phyloP scores from a whole-genome alignment of 2,329 filamentous ascomycete species.

The Ciborinia camelliae region DNA sequence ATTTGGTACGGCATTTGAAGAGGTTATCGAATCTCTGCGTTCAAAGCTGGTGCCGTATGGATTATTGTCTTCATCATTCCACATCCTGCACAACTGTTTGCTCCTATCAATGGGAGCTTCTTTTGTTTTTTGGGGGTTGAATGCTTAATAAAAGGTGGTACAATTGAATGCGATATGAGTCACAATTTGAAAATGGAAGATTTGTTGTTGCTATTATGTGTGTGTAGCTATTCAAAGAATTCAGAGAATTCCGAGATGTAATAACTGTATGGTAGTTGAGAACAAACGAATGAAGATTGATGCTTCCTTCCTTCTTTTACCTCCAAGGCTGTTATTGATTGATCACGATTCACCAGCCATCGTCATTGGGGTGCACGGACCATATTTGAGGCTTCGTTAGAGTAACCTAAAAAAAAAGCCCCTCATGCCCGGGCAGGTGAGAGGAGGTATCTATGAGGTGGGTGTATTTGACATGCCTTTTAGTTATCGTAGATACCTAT shows the following conservation, averaged over 20 bases:
- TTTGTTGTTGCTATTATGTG: neutral
- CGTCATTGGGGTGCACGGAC: conserved; percentile 14
- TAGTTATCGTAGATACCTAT: too few species aligned
- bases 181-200: neutral
- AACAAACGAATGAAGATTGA: conserved; percentile 1
- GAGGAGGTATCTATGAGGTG: too few species aligned
- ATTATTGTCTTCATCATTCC: conserved; percentile 99
- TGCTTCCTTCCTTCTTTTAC: neutral
- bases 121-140: too few species aligned
- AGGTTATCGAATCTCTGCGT: conserved; percentile 74
- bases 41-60: conserved; percentile 91
- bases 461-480: too few species aligned
- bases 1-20: conserved; percentile 61
- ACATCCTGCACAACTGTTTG: conserved; percentile 69
- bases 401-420: neutral
- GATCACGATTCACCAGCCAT: conserved; percentile 16
- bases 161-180: neutral
- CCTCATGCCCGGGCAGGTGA: too few species aligned
- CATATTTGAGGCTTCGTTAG: neutral
- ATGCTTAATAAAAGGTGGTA: neutral
- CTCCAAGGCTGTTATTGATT: too few species aligned
- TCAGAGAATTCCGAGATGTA: neutral
- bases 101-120: conserved; percentile 25
- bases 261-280: neutral
- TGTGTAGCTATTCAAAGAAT: too few species aligned